Conservation (phyloP, 2,329 filamentous ascomycete species). For the Talaromyces pinophilus region DNA sequence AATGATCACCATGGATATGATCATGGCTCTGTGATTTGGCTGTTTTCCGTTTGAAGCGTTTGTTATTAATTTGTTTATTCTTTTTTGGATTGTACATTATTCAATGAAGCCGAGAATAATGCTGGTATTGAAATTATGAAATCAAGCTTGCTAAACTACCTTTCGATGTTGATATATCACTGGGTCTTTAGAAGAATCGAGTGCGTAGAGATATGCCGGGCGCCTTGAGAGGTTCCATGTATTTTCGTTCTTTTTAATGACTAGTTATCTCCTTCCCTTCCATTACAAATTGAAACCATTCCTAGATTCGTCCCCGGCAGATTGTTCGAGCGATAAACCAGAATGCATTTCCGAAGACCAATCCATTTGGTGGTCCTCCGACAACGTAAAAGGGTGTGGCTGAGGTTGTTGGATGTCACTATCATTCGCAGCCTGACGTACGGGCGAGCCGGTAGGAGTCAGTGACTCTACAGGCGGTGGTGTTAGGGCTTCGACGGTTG, state of each 20-base stretch:
- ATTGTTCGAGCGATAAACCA: constrained; percentile 25
- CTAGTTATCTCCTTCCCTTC: background rate
- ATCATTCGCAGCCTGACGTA: constrained; percentile 27
- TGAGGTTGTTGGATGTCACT: constrained; percentile 10
- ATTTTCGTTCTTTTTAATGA: background rate
- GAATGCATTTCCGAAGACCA: constrained; percentile 33
- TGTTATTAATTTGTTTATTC: background rate
- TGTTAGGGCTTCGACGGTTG: constrained; percentile 82
- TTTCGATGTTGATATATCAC: background rate
- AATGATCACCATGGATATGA: background rate
- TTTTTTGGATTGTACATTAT: constrained; percentile 5
- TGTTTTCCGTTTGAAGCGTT: background rate
- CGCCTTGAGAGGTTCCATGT: background rate
- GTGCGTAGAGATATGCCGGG: background rate
- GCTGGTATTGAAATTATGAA: background rate
- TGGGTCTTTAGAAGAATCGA: background rate
- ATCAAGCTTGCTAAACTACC: background rate
- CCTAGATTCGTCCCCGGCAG: constrained; percentile 28
- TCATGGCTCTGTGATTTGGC: constrained; percentile 20
- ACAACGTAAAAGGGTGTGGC: constrained; percentile 21
- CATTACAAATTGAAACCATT: constrained; percentile 35
- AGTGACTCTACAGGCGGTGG: constrained; percentile 67
- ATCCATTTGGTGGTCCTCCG: constrained; percentile 26
- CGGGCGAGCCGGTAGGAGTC: constrained; percentile 54
- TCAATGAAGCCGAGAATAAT: background rate